Evolutionary conservation across 176 grass and related monocot genomes (phyloP), one percentile per base, ranked within the genome.

Genomic region (Oryza meyeriana): DNA sequence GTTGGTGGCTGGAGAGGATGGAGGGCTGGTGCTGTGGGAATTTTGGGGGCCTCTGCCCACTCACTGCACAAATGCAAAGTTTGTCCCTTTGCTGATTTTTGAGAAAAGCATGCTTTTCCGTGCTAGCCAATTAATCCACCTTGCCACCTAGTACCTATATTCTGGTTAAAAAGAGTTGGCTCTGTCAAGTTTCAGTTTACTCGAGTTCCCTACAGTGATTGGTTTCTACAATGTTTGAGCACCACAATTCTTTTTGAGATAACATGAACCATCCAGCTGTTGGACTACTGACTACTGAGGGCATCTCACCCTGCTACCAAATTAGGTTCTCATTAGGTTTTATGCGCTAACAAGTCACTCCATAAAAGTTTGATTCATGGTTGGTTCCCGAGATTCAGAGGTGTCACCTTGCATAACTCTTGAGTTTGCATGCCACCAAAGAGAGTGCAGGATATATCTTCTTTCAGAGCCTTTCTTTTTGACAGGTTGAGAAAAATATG

Each of bases 71-170:
- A 86, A 83, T 90, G 79, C 61, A 86, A 90, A 82, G 48, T 73
- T 88, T 88, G 65, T 85, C 73, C 71, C 70, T 79, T 84, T 59
- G 84, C 80, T 76, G 75, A 78, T 82, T 90, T 79, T 44, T 83
- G 74, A 78, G 61, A 90, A 83, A 74, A 20, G 32, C 62, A 39
- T 18, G 50, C 64, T 80, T 82, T 90, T 48, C 69, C 25, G 2
- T 77, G 77, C 59, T 52, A 57, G 40, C 66, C 26, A 38, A 72
- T 31, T 47, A 20, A 39, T 58, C 82, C 72, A 78, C 77, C 42
- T 76, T 66, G 32, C 75, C 41, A 76, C 66, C 72, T 44, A 55
- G 65, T 67, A 71, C 58, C 34, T 52, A 1, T 81, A 40, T 76
- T 86, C 11, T 69, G 29, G 72, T 81, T 33, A 36, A 67, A 52